Base-by-base conservation (phyloP, 192 early-diverging fungal genomes). In the Backusella liffmaniae region DNA sequence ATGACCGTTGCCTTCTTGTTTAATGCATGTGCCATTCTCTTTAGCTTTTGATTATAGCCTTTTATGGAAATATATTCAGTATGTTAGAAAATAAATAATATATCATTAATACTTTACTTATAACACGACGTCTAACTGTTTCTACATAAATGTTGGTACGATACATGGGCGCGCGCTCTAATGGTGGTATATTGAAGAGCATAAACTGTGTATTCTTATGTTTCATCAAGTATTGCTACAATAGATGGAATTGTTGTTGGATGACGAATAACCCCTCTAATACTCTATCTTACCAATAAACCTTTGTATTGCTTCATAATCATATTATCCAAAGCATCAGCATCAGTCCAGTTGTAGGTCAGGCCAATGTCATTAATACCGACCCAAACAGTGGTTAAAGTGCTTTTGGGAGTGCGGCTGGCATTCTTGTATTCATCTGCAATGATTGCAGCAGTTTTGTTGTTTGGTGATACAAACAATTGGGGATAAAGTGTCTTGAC, bases 321-420 rank as follows among this genome's bases (percentile, higher is more conserved):
- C 12, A 23, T 35, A 8, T 23, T 34, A 35, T 69, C 66, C 42
- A 69, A 34, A 37, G 34, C 37, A 18, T 49, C 29, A 13, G 36
- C 41, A 37, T 44, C 29, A 34, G 51, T 73, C 70, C 70, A 72
- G 34, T 73, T 36, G n/a, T 56, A 56, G 10, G 36, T 51, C 46
- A 76, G 36, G 18, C 26, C 75, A 36, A 76, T 44, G 42, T 76
- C 75, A 70, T 76, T 76, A 5, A 76, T 76, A 8, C 75, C 75
- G 13, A 76, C 75, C 66, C 66, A 76, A 37, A 76, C 36, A 5
- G 39, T 69, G n/a, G 67, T 69, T 36, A 69, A 36, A 3, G 67
- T 69, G 36, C n/a, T 39, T 36, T 69, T 35, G 34, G 34, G 9
- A 13, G 67, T 69, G 4, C 67, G 67, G 35, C 18, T 37, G 21